These are phyloP conservation scores for Xylaria cubensis DNA, from an alignment of 495 filamentous ascomycete genomes.

Conservation along the genomic window DNA sequence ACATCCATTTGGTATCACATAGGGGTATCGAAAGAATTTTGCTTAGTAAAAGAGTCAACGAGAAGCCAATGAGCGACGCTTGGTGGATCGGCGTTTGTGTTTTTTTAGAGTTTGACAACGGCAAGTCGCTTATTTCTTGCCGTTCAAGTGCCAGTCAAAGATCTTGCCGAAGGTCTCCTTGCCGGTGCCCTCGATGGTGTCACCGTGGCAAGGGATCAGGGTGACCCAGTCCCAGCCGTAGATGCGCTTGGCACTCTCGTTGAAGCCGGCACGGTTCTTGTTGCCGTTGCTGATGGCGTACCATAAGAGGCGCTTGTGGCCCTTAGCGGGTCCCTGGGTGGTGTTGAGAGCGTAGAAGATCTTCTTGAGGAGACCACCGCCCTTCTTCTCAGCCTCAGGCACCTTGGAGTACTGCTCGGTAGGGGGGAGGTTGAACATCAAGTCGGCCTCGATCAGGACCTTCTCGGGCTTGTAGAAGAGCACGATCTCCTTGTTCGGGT, in stretches of 20 bases:
- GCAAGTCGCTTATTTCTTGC: slow-evolving; percentile 44
- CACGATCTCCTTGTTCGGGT: slow-evolving; percentile 85
- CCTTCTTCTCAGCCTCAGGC: slow-evolving; percentile 57
- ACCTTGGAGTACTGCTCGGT: slow-evolving; percentile 79
- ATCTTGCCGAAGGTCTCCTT: slow-evolving; percentile 82
- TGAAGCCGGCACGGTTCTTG: slow-evolving; percentile 70
- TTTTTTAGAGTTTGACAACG: not conserved
- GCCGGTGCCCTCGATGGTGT: slow-evolving; percentile 78
- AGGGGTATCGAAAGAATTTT: slow-evolving; percentile 25
- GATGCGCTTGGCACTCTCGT: slow-evolving; percentile 71
- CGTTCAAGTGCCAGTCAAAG: slow-evolving; percentile 82
- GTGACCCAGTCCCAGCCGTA: slow-evolving; percentile 83
- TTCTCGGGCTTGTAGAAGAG: slow-evolving; percentile 81
- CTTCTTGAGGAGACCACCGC: slow-evolving; percentile 67
- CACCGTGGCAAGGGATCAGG: slow-evolving; percentile 92
- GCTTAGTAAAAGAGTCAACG: slow-evolving; percentile 16
- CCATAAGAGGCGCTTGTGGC: slow-evolving; percentile 85
- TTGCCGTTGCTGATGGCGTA: slow-evolving; percentile 64
- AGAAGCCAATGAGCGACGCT: slow-evolving; percentile 14
- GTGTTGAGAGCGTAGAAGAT: slow-evolving; percentile 66
- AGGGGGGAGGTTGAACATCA: slow-evolving; percentile 91
- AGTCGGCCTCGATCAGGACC: slow-evolving; percentile 88
- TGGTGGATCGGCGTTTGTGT: not conserved
- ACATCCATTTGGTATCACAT: slow-evolving; percentile 24
- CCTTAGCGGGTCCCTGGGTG: slow-evolving; percentile 67